A percentile compares a stretch with the other conserved stretches of the same genome.
phyloP scores from a whole-genome alignment of 768 basidiomycete genomes.

The Leccinum variicolor region DNA sequence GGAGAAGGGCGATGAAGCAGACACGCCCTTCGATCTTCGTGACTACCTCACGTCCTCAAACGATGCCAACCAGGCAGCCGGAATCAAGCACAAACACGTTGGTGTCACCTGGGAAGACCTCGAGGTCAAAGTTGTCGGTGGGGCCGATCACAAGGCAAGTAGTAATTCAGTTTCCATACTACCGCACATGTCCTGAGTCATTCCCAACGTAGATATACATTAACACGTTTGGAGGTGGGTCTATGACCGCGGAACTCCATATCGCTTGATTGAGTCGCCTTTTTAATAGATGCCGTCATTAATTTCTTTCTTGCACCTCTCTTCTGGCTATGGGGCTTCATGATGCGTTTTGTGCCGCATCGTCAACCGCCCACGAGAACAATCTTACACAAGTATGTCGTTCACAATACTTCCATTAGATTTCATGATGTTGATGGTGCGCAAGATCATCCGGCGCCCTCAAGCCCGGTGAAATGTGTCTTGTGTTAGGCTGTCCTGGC shows the following conservation, averaged over 20 bases:
- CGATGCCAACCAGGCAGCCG: conserved; percentile 60
- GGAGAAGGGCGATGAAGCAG: conserved; percentile 38
- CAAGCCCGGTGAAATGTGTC: conserved; percentile 83
- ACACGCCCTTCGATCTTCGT: conserved; percentile 54
- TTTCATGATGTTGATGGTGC: neutral
- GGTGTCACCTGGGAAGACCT: conserved; percentile 74
- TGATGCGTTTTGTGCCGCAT: conserved; percentile 39
- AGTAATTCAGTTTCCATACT: neutral
- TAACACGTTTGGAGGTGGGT: conserved; percentile 56
- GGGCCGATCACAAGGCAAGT: conserved; percentile 52
- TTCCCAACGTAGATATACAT: conserved; percentile 42
- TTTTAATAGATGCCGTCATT: conserved; percentile 44
- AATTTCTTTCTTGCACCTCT: conserved; percentile 53
- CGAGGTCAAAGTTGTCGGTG: conserved; percentile 58
- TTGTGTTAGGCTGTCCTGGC: conserved; percentile 80
- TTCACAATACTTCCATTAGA: neutral
- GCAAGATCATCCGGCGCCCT: conserved; percentile 63
- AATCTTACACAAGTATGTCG: conserved; percentile 55
- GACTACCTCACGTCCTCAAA: conserved; percentile 68
- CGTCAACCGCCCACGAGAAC: conserved; percentile 41
- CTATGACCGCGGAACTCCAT: neutral
- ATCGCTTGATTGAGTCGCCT: neutral
- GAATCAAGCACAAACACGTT: conserved; percentile 71
- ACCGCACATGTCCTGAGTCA: neutral
- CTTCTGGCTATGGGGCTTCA: conserved; percentile 42